Evolutionary conservation across 306 rosid genomes (phyloP).

Genomic region (Quercus aquifolioides): DNA sequence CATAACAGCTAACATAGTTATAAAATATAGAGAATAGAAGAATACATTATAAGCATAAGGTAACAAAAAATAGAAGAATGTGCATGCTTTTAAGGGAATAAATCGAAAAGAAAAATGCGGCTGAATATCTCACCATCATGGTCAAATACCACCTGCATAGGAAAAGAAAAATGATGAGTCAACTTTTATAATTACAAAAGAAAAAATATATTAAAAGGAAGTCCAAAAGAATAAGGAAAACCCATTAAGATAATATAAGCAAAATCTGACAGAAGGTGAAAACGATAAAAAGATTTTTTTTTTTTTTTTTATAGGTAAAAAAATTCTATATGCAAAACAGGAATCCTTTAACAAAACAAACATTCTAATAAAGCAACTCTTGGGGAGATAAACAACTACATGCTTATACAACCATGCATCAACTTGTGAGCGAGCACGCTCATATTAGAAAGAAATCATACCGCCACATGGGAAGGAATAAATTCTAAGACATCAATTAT

Average conservation of each 20-base stretch:
- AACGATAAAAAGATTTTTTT: background rate
- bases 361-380: background rate
- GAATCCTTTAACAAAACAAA: background rate
- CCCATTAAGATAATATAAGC: background rate
- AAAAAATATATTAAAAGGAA: constrained; percentile 1
- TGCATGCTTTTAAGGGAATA: constrained; percentile 19
- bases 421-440: background rate
- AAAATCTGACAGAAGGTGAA: background rate
- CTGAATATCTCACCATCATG: constrained; percentile 79
- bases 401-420: background rate
- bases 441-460: constrained; percentile 34
- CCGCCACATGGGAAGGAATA: constrained; percentile 94
- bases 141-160: constrained; percentile 93
- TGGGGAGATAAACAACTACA: background rate
- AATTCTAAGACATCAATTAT: constrained; percentile 88
- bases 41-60: constrained; percentile 22
- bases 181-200: background rate
- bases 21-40: background rate
- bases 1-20: background rate
- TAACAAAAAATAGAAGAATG: constrained; percentile 5
- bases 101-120: background rate
- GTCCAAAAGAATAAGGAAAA: background rate
- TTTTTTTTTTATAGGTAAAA: background rate
- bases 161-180: constrained; percentile 30
- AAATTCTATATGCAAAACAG: background rate